Base-by-base conservation (phyloP, 2,329 filamentous ascomycete genomes). In the Calonectria pseudoturangicola region DNA sequence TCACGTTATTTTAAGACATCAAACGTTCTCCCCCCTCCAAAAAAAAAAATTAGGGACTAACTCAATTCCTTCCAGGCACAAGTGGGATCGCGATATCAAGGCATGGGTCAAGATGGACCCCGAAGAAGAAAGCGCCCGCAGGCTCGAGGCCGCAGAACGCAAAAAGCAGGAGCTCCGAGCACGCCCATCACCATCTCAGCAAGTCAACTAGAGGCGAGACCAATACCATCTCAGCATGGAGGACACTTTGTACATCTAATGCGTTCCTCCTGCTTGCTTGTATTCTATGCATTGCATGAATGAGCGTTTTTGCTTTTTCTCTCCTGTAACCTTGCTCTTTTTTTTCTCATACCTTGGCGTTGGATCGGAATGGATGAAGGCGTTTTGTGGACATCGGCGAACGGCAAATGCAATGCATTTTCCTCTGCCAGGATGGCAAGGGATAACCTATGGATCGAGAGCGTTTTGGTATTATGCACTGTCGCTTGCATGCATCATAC, bases 31-130 rank as follows among this genome's bases (percentile, higher is more conserved):
- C 21, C 21, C 21, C 25, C n/a, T n/a, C 25, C 47, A 33, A 10
- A 48, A 36, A 16, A 21, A 15, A 27, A 30, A 36, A 33, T 10
- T 18, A 75, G 36, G 58, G 62, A 28, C 78, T 80, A 70, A 80
- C 70, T 33, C 28, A 27, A 28, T 68, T 54, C 48, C 28, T 21
- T n/a, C 21, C 70, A 93, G 92, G 27, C 92, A 94, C 80, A 83
- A 82, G 41, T 94, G 92, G 92, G 83, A 89, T 54, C 84, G 88
- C 4, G 86, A 89, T 28, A 81, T 85, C 54, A 91, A 90, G 79
- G 87, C 91, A 76, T 93, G 92, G 92, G 81, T 92, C 45, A 89
- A 87, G 79, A 83, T 82, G 71, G 76, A 77, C 67, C 80, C 79
- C 50, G 79, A 81, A 8, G 78, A 81, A 33, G 70, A 77, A 45